Conservation (phyloP, 2,329 filamentous ascomycete genomes). For the Cladophialophora immunda region DNA sequence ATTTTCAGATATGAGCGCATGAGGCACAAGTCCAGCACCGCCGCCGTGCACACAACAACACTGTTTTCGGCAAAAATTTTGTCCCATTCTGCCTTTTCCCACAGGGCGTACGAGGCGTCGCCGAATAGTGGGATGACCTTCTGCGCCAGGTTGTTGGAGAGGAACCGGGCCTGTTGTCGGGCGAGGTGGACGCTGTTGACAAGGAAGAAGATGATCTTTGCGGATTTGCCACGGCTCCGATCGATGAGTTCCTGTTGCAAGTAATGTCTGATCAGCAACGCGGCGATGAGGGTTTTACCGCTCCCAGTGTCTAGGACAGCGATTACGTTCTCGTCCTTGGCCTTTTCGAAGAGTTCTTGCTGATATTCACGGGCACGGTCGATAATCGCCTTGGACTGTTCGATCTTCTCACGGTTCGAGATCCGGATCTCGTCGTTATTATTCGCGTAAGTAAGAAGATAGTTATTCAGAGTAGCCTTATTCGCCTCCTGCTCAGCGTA, state of each 20-base stretch:
- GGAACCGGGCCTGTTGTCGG: slow-evolving; percentile 85
- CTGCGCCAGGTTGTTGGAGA: slow-evolving; percentile 82
- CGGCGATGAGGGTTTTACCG: slow-evolving; percentile 96
- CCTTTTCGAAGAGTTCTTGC: slow-evolving; percentile 85
- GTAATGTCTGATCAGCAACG: slow-evolving; percentile 78
- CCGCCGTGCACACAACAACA: slow-evolving; percentile 91
- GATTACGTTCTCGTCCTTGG: slow-evolving; percentile 85
- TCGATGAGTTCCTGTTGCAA: slow-evolving; percentile 80
- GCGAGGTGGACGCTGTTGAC: slow-evolving; percentile 78
- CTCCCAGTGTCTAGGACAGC: slow-evolving; percentile 78
- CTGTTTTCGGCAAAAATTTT: slow-evolving; percentile 71
- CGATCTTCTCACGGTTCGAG: slow-evolving; percentile 50
- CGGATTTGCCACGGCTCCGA: slow-evolving; percentile 66
- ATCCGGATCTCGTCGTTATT: slow-evolving; percentile 14
- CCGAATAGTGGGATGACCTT: slow-evolving; percentile 79
- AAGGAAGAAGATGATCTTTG: slow-evolving; percentile 82
- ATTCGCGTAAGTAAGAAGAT: slow-evolving; percentile 22
- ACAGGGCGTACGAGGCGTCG: slow-evolving; percentile 68
- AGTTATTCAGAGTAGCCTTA: slow-evolving; percentile 30
- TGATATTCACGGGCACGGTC: slow-evolving; percentile 88
- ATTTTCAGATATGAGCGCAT: slow-evolving; percentile 82
- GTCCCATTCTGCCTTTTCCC: slow-evolving; percentile 67
- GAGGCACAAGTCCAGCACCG: slow-evolving; percentile 81
- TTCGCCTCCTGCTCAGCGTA: slow-evolving; percentile 24
- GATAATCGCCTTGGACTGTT: slow-evolving; percentile 70